Conservation (phyloP, 768 basidiomycete species). For the Auricularia cornea region DNA sequence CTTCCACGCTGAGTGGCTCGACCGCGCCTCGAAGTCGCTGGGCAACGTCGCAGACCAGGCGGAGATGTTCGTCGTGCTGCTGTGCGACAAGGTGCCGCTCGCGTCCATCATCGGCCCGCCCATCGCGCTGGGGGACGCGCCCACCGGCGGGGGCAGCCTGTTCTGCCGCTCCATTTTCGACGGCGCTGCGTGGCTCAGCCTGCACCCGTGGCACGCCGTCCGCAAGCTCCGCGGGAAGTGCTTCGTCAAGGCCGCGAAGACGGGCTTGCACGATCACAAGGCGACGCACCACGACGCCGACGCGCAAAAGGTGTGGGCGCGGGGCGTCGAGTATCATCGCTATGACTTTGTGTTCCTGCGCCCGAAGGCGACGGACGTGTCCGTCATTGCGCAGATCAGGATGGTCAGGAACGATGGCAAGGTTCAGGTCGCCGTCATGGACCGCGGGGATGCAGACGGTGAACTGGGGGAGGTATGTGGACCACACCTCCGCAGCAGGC, state of each 20-base stretch:
- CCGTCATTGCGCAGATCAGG: not conserved
- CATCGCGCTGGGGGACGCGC: not conserved
- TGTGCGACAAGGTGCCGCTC: not conserved
- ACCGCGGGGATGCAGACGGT: not conserved
- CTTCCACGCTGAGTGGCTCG: not conserved
- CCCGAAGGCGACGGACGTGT: not conserved
- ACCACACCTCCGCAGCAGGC: not conserved
- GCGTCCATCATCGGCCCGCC: not conserved
- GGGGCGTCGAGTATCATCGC: not conserved
- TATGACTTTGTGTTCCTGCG: not conserved
- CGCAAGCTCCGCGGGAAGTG: not conserved
- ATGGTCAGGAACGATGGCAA: not conserved
- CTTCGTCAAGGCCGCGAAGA: not conserved
- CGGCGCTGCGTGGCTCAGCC: not conserved
- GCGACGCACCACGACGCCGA: not conserved
- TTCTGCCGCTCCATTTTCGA: not conserved
- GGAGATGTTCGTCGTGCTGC: not conserved
- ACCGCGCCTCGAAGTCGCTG: not conserved
- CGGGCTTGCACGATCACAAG: not conserved
- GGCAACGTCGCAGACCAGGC: not conserved
- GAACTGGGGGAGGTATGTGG: not conserved
- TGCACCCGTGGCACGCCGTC: not conserved
- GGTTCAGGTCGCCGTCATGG: not conserved
- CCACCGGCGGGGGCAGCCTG: not conserved
- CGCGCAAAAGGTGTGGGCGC: not conserved